Conservation (phyloP, 176 grass and related monocot genomes). For the Pharus latifolius region DNA sequence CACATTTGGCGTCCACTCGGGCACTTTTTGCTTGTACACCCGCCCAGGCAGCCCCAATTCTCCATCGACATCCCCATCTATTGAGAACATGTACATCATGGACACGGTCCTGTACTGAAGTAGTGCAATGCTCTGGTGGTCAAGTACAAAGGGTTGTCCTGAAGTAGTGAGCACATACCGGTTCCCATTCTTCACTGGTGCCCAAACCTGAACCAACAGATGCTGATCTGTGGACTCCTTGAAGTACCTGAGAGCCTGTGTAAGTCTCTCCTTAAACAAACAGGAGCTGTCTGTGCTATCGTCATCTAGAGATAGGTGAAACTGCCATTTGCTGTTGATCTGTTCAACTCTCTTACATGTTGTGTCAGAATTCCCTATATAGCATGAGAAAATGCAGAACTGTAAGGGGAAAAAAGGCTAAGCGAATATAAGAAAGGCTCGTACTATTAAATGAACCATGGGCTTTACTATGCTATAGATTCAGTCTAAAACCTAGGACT, state of each 20-base stretch:
- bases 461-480: background rate
- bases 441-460: background rate
- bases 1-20: conserved; percentile 96
- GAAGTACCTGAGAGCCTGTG: conserved; percentile 79
- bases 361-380: conserved; percentile 40
- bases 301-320: conserved; percentile 40
- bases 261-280: conserved; percentile 71
- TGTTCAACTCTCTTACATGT: conserved; percentile 32
- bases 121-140: conserved; percentile 55
- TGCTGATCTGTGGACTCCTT: conserved; percentile 92
- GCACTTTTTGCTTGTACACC: conserved; percentile 83
- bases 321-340: conserved; percentile 34
- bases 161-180: conserved; percentile 86
- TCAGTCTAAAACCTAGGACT: background rate
- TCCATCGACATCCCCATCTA: conserved; percentile 57
- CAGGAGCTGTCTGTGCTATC: conserved; percentile 33
- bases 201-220: conserved; percentile 89
- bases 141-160: conserved; percentile 86
- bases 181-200: conserved; percentile 75
- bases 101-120: conserved; percentile 91
- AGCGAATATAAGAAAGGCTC: background rate
- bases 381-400: background rate
- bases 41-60: conserved; percentile 84
- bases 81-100: conserved; percentile 82
- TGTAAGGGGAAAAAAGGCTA: background rate